phyloP scores from a whole-genome alignment of 2,329 filamentous ascomycete species.

The Clonostachys chloroleuca region DNA sequence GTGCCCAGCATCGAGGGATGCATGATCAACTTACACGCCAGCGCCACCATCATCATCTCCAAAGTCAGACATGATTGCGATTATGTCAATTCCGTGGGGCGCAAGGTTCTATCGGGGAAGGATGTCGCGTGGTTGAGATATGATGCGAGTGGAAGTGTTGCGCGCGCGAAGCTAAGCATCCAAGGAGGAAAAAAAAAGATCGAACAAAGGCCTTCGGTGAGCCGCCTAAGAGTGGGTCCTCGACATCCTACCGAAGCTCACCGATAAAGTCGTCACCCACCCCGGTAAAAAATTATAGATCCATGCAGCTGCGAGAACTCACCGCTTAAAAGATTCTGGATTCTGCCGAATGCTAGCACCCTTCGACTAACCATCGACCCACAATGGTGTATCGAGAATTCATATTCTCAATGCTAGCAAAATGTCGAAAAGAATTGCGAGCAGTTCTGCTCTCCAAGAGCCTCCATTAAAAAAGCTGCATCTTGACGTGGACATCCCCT shows the following conservation, averaged over 20 bases:
- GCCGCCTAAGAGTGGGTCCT: neutral
- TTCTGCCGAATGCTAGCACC: constrained; percentile 20
- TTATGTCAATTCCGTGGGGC: neutral
- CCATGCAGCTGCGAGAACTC: constrained; percentile 4
- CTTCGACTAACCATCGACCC: constrained; percentile 1
- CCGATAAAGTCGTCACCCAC: constrained; percentile 17
- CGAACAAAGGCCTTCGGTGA: neutral
- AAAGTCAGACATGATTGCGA: constrained; percentile 65
- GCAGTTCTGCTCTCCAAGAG: constrained; percentile 10
- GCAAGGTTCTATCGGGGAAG: no score
- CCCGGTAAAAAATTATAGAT: constrained; percentile 11
- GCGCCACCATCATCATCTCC: constrained; percentile 60
- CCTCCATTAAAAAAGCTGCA: constrained; percentile 18
- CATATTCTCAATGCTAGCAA: constrained; percentile 1
- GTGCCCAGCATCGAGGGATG: no score
- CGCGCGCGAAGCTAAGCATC: neutral
- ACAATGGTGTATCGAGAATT: neutral
- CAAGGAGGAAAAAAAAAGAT: constrained; percentile 2
- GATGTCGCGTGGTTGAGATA: no score
- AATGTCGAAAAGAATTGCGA: constrained; percentile 26
- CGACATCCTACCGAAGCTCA: constrained; percentile 4
- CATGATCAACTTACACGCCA: constrained; percentile 42
- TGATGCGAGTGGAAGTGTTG: neutral
- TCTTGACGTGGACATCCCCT: constrained; percentile 3
- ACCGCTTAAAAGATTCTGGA: constrained; percentile 22